Conservation (phyloP, 345 rosid species). For the Odontarrhena argentea region DNA sequence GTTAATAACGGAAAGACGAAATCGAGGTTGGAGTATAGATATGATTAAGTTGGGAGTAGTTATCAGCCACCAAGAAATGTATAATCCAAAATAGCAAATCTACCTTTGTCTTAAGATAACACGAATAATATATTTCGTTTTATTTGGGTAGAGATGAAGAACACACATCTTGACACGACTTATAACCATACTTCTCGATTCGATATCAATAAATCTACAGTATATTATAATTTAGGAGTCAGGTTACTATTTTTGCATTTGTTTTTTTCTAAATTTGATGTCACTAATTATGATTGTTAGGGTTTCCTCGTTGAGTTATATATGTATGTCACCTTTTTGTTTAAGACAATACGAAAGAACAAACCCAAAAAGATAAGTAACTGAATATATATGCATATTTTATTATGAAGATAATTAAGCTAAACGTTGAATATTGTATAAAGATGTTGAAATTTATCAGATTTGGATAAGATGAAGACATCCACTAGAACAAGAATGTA, state of each 20-base stretch:
- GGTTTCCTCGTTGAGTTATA: slow-evolving; percentile 25
- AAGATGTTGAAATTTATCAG: slow-evolving; percentile 26
- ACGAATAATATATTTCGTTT: slow-evolving; percentile 29
- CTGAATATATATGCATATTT: slow-evolving; percentile 9
- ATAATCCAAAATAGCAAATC: slow-evolving; percentile 33
- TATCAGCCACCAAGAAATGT: slow-evolving; percentile 47
- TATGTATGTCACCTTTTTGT: slow-evolving; percentile 31
- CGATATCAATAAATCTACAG: slow-evolving; percentile 11
- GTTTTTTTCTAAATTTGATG: slow-evolving; percentile 5
- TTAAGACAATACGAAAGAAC: slow-evolving; percentile 38
- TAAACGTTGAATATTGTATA: slow-evolving; percentile 27
- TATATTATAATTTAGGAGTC: neutral
- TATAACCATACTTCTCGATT: slow-evolving; percentile 37
- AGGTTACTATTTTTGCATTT: neutral
- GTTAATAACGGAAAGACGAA: slow-evolving; percentile 43
- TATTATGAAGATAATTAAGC: slow-evolving; percentile 16
- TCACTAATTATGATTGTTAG: slow-evolving; percentile 13
- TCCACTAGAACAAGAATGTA: slow-evolving; percentile 18
- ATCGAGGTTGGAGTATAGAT: slow-evolving; percentile 44
- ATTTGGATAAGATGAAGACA: slow-evolving; percentile 39
- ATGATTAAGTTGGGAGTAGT: slow-evolving; percentile 41
- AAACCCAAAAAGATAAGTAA: slow-evolving; percentile 32
- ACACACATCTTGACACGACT: slow-evolving; percentile 47
- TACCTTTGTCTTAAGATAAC: slow-evolving; percentile 26
- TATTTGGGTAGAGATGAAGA: slow-evolving; percentile 43